A percentile compares a stretch with the other conserved stretches of the same genome.
Conservation (phyloP, 129 eudicot species). For the Flaveria robusta region DNA sequence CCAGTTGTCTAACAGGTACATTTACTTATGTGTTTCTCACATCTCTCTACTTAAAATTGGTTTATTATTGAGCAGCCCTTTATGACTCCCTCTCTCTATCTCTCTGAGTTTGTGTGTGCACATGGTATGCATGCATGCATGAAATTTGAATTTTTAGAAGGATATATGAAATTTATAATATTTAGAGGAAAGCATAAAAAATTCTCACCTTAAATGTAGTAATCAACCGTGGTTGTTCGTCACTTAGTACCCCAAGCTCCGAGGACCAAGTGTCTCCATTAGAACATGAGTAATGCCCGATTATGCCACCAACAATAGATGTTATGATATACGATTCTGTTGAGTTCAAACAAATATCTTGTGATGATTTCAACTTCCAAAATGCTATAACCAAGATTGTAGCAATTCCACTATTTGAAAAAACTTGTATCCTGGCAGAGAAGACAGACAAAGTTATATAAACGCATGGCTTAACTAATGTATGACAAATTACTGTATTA, state of each 20-base stretch:
- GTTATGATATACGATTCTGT: slow-evolving; percentile 64
- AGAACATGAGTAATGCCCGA: slow-evolving; percentile 93
- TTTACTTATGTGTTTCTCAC: not conserved
- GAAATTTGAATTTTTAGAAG: not conserved
- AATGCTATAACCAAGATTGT: slow-evolving; percentile 52
- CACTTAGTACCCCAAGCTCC: slow-evolving; percentile 93
- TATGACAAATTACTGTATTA: not conserved
- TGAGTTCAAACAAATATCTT: slow-evolving; percentile 76
- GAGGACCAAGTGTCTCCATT: slow-evolving; percentile 99
- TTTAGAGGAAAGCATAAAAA: slow-evolving; percentile 5
- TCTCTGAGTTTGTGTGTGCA: not conserved
- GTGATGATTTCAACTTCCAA: slow-evolving; percentile 62
- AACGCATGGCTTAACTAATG: not conserved
- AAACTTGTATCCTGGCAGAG: slow-evolving; percentile 80
- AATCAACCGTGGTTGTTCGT: slow-evolving; percentile 78
- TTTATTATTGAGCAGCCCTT: not conserved
- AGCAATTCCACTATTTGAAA: slow-evolving; percentile 78
- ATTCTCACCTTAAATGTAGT: slow-evolving; percentile 78
- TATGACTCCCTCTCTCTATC: not conserved
- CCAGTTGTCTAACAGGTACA: no score
- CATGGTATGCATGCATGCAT: not conserved
- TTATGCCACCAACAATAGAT: slow-evolving; percentile 69
- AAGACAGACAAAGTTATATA: slow-evolving; percentile 8
- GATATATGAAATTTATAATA: not conserved
- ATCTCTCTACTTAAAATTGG: not conserved